Conservation (phyloP, 148 eudicot species). For the Amaranthus palmeri region DNA sequence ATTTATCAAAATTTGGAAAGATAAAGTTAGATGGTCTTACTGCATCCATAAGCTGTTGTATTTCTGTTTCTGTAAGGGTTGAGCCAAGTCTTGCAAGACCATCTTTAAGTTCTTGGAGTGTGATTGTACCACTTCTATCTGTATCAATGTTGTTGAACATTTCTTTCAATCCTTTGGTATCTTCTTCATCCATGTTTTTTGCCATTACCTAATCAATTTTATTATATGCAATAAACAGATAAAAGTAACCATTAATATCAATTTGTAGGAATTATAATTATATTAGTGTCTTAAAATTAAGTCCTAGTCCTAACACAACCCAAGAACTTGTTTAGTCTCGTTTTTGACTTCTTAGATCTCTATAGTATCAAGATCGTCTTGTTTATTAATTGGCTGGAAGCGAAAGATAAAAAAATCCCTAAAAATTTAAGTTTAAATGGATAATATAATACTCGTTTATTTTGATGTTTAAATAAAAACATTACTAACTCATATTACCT, state of each 20-base stretch:
- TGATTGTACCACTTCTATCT: conserved; percentile 80
- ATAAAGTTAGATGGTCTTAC: conserved; percentile 33
- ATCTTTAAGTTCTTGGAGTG: conserved; percentile 64
- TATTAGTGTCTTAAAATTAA: background rate
- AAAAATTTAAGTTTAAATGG: no score
- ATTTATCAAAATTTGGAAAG: no score
- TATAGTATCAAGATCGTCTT: no score
- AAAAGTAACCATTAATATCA: no score
- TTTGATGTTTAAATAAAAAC: no score
- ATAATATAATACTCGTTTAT: no score
- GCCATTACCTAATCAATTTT: conserved; percentile 66
- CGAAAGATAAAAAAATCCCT: no score
- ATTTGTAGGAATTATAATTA: background rate
- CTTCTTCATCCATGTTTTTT: conserved; percentile 70
- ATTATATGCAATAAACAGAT: background rate
- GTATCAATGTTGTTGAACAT: conserved; percentile 89
- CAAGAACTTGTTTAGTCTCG: no score
- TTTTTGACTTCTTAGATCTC: no score
- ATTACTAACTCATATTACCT: no score
- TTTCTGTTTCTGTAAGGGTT: conserved; percentile 56
- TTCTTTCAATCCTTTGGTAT: conserved; percentile 66
- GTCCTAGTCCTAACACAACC: background rate
- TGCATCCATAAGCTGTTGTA: conserved; percentile 77
- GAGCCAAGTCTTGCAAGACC: conserved; percentile 78
- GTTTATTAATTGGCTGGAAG: no score